A percentile compares a stretch with the other conserved stretches of the same genome.
Evolutionary conservation across 768 basidiomycete species (phyloP).

Genomic region (Hygrophorus russula): DNA sequence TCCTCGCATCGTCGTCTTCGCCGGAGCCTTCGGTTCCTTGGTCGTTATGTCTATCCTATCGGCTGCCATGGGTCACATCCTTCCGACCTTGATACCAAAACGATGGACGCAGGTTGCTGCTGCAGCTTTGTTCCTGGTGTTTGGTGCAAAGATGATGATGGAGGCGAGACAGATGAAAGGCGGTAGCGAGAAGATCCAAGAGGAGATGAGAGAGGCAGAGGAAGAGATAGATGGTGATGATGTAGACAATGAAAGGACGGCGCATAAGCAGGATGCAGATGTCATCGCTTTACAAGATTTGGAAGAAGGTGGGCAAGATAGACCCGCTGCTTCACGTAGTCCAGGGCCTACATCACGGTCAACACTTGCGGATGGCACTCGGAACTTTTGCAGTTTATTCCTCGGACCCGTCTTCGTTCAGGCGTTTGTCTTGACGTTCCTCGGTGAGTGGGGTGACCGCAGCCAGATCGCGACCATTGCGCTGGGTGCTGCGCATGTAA

Average conservation of each 20-base stretch:
- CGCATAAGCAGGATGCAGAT: constrained; percentile 17
- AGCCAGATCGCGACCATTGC: constrained; percentile 98
- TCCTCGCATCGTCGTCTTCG: constrained; percentile 75
- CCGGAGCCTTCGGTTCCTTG: constrained; percentile 80
- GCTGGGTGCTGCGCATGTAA: constrained; percentile 87
- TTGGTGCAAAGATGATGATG: constrained; percentile 81
- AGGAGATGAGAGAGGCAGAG: constrained; percentile 94
- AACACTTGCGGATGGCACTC: constrained; percentile 44
- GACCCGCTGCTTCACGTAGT: neutral
- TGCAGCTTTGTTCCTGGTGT: constrained; percentile 76
- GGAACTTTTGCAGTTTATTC: constrained; percentile 75
- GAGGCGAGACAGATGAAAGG: constrained; percentile 75
- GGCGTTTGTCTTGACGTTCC: constrained; percentile 87
- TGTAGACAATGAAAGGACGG: constrained; percentile 35
- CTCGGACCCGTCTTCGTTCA: constrained; percentile 93
- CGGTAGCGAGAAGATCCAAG: constrained; percentile 73
- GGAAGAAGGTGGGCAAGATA: constrained; percentile 46
- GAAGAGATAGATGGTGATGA: constrained; percentile 88
- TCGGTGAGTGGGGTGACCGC: constrained; percentile 99
- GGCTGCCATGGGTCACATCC: constrained; percentile 84
- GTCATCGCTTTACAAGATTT: constrained; percentile 61
- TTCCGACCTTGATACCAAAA: constrained; percentile 73
- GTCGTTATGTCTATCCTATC: constrained; percentile 90
- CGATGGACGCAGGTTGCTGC: constrained; percentile 64
- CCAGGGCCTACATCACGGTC: constrained; percentile 12